Base-by-base conservation (phyloP, 2,329 filamentous ascomycete species). In the Onygenales sp. region DNA sequence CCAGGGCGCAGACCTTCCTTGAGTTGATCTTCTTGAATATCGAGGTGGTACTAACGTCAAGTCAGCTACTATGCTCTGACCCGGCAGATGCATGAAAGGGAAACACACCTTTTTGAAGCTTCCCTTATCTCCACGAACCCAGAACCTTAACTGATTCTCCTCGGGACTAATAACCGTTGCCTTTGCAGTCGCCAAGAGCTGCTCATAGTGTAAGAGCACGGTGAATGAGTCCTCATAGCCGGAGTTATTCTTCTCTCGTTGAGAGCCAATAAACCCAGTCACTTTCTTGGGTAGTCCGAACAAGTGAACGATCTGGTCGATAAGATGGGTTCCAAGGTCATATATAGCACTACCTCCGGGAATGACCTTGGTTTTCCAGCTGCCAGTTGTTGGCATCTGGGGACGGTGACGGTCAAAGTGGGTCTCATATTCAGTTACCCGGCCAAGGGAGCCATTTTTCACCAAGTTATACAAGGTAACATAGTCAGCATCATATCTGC, bases 401-500 rank as follows among this genome's bases (percentile, higher is more conserved):
- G 84, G 75, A 14, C 83, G 80, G 71, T 86, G 84, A 14, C 87
- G 82, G 68, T 92, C 88, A 64, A 91, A 91, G 72, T 91, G 87
- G 21, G 85, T 86, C 68, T 90, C 82, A 63, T 86, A 88, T 70
- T 92, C 87, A 52, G 86, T 78, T 41, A 91, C 72, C n/a, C 86
- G 78, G 52, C 87, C 88, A 3, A 92, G 74, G 0, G 73, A 73
- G 39, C 77, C 80, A 33, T 79, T 75, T 10, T 71, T 69, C 38
- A 90, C 63, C 31, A 91, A 76, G 59, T 83, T 77, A 60, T 75
- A 76, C 45, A 89, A 74, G 0, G 86, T 88, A 45, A 86, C 69
- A 71, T 88, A 93, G 70, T 92, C 88, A 36, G 81, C 75, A 65
- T 93, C 88, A 80, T 82, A 92, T 51, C 88, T 77, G 33, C 88